Base-by-base conservation (phyloP, 2,329 filamentous ascomycete genomes). In the Pseudopithomyces maydicus region DNA sequence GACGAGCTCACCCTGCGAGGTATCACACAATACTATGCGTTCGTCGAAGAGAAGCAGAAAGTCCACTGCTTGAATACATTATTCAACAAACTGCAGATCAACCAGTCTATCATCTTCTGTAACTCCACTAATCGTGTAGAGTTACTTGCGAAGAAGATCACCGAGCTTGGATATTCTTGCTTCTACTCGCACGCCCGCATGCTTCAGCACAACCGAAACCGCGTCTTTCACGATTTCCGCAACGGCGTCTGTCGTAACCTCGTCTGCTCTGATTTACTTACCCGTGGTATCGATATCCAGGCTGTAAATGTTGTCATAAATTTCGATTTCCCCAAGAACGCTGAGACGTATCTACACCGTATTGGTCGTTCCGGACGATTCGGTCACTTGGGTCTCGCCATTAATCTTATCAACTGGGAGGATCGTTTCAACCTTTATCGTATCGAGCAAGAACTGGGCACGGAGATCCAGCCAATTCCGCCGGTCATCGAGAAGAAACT, bases 61-160 rank as follows among this genome's bases (percentile, higher is more conserved):
- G 95, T 99, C 19, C 96, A 99, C 80, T 99, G 95, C 77, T 81
- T 99, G 64, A 99, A 99, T 82, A 99, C 95, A 0, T 88, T 99
- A 62, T 99, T 99, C 83, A 97, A 93, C 68, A 97, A 97, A 79
- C 87, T 99, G 15, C 94, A 99, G 79, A 99, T 99, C 81, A 99
- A 99, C 80, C 95, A 99, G 82, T 99, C 96, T 61, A 99, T 99
- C 81, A 99, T 99, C 76, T 99, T 99, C 82, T 99, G 95, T 81
- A 99, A 99, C 80, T 99, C 95, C 39, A 99, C 95, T 52, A 98
- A 98, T 78, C 91, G 95, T 64, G 95, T 99, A 59, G 95, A 99
- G 79, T 84, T 99, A 52, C 86, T 99, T 23, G 95, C 95, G 49
- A 99, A 99, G 84, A 99, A 99, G 79, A 99, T 99, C 72, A 99